phyloP scores from a whole-genome alignment of 2,329 filamentous ascomycete genomes.

The Orbilia oligospora region DNA sequence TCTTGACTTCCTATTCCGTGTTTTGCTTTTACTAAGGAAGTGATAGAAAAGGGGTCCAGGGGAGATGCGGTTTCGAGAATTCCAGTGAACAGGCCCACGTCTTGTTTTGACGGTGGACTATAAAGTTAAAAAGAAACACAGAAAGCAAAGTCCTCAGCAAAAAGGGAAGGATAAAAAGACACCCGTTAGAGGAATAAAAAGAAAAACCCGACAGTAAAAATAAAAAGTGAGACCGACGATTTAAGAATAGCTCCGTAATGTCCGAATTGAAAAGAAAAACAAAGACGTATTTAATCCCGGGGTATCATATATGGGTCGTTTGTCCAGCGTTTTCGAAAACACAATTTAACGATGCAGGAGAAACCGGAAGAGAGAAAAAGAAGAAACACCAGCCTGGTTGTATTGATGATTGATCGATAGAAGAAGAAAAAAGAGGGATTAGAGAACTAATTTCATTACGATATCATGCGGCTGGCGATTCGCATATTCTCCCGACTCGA shows the following conservation, averaged over 20 bases:
- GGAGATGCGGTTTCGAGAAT: background rate
- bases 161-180: conserved; percentile 23
- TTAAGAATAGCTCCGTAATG: conserved; percentile 34
- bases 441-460: conserved; percentile 3
- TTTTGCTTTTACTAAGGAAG: background rate
- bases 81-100: conserved; percentile 20
- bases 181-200: background rate
- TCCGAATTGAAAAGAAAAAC: conserved; percentile 38
- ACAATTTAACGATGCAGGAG: conserved; percentile 43
- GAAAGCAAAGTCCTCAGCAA: conserved; percentile 2
- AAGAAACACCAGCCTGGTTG: conserved; percentile 11
- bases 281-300: conserved; percentile 57
- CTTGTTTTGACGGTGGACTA: conserved; percentile 19
- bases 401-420: conserved; percentile 18
- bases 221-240: conserved; percentile 9
- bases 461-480: conserved; percentile 40
- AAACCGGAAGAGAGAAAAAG: conserved; percentile 22
- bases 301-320: conserved; percentile 49
- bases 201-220: background rate
- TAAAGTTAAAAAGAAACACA: conserved; percentile 14
- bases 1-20: background rate
- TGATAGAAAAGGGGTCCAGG: background rate
- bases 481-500: conserved; percentile 18
- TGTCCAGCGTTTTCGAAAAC: conserved; percentile 31
- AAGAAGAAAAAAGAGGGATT: background rate